Evolutionary conservation across 2,329 filamentous ascomycete species (phyloP), one percentile per base, ranked within the genome.

Genomic region (Geosmithia morbida): DNA sequence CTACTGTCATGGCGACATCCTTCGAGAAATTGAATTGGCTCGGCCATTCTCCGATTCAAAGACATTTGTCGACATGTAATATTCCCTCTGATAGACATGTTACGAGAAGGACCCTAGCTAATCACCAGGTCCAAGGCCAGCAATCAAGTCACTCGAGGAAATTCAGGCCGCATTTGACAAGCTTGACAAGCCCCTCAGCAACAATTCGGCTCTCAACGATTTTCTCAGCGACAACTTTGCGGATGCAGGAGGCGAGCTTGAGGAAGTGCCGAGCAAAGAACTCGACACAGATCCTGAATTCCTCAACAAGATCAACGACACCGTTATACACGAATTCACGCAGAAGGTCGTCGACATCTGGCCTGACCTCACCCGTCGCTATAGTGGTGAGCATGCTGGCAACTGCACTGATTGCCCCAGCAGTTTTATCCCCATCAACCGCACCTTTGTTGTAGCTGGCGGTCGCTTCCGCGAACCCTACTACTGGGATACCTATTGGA

Each of bases 401-500:
- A 72, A 71, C 53, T 83, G 79, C 64, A 65, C 68, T 8, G 69
- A 69, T 33, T 84, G 79, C 51, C 77, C 78, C 33, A 71, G 72
- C 54, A 83, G 79, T 57, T 83, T 81, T 61, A 75, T 84, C 48
- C 76, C 79, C 7, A 58, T 84, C 50, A 81, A 81, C 55, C 74
- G 77, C 49, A 80, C 78, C 2, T 84, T 85, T 55, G 78, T 85
- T n/a, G 72, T 85, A 16, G 79, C 80, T 3, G 80, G 80, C 13
- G 80, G 81, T n/a, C 76, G 81, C 29, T 85, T 85, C 66, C 69
- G 80, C 33, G 81, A 85, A 60, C 72, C 77, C 2, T 85, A 84
- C 57, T 84, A 84, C 59, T 84, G 80, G 80, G 79, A 84, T 59
- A 79, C 77, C 30, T 83, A 75, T 63, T 83, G 77, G 79, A 81